Evolutionary conservation across 306 rosid genomes (phyloP).

Genomic region (Dalbergia cultrata): DNA sequence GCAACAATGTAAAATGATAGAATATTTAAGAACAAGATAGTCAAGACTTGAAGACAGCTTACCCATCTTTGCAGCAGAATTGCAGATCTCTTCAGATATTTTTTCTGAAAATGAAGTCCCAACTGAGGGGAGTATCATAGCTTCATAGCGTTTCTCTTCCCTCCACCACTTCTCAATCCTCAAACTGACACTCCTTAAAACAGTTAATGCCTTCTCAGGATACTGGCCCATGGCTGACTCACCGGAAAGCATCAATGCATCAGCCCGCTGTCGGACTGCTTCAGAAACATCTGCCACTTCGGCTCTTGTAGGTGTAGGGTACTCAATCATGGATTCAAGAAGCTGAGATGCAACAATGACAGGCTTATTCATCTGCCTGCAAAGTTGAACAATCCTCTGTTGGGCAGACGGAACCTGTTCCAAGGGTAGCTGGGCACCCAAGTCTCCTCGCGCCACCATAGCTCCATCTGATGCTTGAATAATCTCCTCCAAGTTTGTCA

Average conservation of each 20-base stretch:
- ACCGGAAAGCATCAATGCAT: slow-evolving; percentile 99
- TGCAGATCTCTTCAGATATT: slow-evolving; percentile 95
- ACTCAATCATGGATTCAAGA: slow-evolving; percentile 98
- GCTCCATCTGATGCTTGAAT: slow-evolving; percentile 95
- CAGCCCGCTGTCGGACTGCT: slow-evolving; percentile 98
- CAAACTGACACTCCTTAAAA: slow-evolving; percentile 94
- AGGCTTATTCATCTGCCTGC: slow-evolving; percentile 95
- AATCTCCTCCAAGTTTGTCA: slow-evolving; percentile 96
- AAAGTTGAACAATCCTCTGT: slow-evolving; percentile 89
- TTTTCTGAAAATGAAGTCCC: slow-evolving; percentile 84
- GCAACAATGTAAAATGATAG: background rate
- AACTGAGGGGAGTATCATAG: slow-evolving; percentile 73
- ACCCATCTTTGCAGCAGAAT: slow-evolving; percentile 99
- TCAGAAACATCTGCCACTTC: slow-evolving; percentile 99
- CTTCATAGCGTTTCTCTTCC: slow-evolving; percentile 91
- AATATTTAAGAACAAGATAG: slow-evolving; percentile 48
- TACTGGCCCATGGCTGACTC: slow-evolving; percentile 99
- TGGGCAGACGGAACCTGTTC: slow-evolving; percentile 98
- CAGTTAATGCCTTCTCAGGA: slow-evolving; percentile 95
- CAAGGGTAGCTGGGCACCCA: slow-evolving; percentile 98
- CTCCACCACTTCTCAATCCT: slow-evolving; percentile 99
- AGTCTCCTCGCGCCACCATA: slow-evolving; percentile 99
- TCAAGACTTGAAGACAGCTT: slow-evolving; percentile 48
- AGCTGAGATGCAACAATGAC: slow-evolving; percentile 99
- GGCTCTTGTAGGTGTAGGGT: slow-evolving; percentile 98